Evolutionary conservation across 2,329 filamentous ascomycete species (phyloP).

Genomic region (Davidsoniella virescens): DNA sequence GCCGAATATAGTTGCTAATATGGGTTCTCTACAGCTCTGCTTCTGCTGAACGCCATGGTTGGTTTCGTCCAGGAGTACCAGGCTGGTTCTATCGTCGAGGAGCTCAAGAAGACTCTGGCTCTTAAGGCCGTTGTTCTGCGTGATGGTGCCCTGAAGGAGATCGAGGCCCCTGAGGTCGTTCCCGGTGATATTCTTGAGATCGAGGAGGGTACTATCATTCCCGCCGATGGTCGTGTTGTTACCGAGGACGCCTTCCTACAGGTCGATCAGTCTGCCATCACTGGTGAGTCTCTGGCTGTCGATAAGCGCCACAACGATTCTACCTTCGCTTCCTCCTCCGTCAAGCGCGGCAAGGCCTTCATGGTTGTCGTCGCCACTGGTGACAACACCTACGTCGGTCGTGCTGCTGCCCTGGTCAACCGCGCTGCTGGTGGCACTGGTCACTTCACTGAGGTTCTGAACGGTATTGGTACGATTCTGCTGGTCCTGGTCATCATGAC

Average conservation of each 20-base stretch:
- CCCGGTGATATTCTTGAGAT: slow-evolving; percentile 81
- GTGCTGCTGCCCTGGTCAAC: slow-evolving; percentile 71
- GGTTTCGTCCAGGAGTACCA: slow-evolving; percentile 85
- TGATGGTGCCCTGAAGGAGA: slow-evolving; percentile 57
- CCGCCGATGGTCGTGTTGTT: slow-evolving; percentile 73
- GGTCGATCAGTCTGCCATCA: slow-evolving; percentile 84
- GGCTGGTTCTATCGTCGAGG: slow-evolving; percentile 77
- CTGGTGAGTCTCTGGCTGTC: slow-evolving; percentile 79
- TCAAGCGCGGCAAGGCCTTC: slow-evolving; percentile 82
- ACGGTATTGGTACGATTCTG: slow-evolving; percentile 69
- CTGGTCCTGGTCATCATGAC: slow-evolving; percentile 67
- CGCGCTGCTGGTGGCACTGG: slow-evolving; percentile 57
- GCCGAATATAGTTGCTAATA: not conserved
- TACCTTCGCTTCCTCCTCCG: slow-evolving; percentile 71
- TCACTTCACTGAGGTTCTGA: slow-evolving; percentile 84
- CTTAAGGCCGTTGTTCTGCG: slow-evolving; percentile 77
- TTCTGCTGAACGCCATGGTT: slow-evolving; percentile 70
- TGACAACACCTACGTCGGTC: slow-evolving; percentile 82
- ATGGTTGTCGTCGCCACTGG: slow-evolving; percentile 70
- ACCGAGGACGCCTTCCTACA: slow-evolving; percentile 74
- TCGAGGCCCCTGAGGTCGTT: slow-evolving; percentile 71
- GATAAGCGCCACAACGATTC: slow-evolving; percentile 72
- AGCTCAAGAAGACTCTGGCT: slow-evolving; percentile 78
- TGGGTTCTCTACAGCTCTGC: slow-evolving; percentile 27
- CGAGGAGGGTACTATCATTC: slow-evolving; percentile 78